Percentiles rank a stretch among this genome's conserved stretches.
These are phyloP conservation scores for Annulohypoxylon moriforme DNA, from an alignment of 495 filamentous ascomycete species.

Conservation along the genomic window DNA sequence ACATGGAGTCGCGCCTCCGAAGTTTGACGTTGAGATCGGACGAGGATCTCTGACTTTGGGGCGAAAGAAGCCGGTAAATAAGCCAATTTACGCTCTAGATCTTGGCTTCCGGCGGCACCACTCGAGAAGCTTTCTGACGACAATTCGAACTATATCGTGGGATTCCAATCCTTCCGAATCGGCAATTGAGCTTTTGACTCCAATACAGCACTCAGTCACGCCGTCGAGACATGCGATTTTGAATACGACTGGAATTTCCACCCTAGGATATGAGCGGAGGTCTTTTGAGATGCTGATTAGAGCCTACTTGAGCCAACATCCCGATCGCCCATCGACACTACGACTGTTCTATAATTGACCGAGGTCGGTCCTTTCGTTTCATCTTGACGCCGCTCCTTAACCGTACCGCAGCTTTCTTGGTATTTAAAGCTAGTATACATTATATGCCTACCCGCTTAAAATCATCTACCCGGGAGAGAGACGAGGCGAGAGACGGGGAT, in stretches of 20 bases:
- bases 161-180: conserved; percentile 7
- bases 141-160: conserved; percentile 14
- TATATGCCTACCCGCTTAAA: neutral
- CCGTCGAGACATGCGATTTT: conserved; percentile 21
- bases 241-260: conserved; percentile 17
- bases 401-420: conserved; percentile 17
- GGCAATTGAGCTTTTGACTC: conserved; percentile 23
- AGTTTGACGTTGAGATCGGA: conserved; percentile 34
- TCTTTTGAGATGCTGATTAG: conserved; percentile 30
- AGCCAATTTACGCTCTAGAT: conserved; percentile 12
- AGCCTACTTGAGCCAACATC: conserved; percentile 20
- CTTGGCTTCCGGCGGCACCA: conserved; percentile 18
- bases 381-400: conserved; percentile 7
- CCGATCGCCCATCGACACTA: conserved; percentile 23
- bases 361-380: conserved; percentile 25
- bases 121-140: conserved; percentile 18
- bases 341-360: conserved; percentile 29
- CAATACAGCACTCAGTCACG: neutral
- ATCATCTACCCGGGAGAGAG: conserved; percentile 6
- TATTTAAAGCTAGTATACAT: conserved; percentile 8
- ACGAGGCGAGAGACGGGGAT: conserved; percentile 17
- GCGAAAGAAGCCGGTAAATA: conserved; percentile 18
- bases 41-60: conserved; percentile 31
- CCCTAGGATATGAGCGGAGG: conserved; percentile 32
- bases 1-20: conserved; percentile 30